Evolutionary conservation across 768 basidiomycete species (phyloP), one percentile per base, ranked within the genome.

Genomic region (Royoungia palumana): DNA sequence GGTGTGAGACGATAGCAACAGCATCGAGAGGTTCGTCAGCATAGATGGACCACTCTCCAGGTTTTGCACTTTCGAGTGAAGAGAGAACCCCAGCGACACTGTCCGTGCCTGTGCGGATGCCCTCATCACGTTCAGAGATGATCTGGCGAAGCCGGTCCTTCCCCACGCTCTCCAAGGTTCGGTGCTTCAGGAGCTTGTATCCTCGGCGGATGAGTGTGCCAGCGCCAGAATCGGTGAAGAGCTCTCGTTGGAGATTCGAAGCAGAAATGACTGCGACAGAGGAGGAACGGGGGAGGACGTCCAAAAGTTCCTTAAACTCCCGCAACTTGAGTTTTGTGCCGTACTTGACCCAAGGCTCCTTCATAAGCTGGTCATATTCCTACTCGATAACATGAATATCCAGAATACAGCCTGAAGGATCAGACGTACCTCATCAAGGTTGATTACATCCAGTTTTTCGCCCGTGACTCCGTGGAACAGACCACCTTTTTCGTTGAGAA

Each of bases 241-340:
- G 85, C 71, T 99, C 96, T 70, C 94, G 94, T 70, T 99, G 96
- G 34, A 99, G 80, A 59, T 84, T 83, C 53, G 89, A 78, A 43
- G 93, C 83, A 42, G 90, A 91, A 71, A 99, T 99, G 71, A 99
- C 93, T 57, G 96, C 95, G 44, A 99, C 96, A 34, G 94, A 97
- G 16, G 95, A 96, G 4, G 96, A 89, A 50, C 96, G 94, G 14
- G 96, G 96, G 54, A 98, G 91, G 72, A 94, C 87, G 65, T 98
- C 96, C 37, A 99, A 82, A 46, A 99, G 85, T 63, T 98, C 96
- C 73, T 99, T 99, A 79, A 99, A 97, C 69, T 98, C 95, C 55
- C 96, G 87, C 49, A 99, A 80, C 73, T 98, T 98, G 69, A 99
- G 89, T 71, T 99, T 99, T 55, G 95, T 98, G 52, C 95, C 96